A percentile compares a stretch with the other conserved stretches of the same genome.
Evolutionary conservation across 306 rosid genomes (phyloP).

Genomic region (Senna siamea): DNA sequence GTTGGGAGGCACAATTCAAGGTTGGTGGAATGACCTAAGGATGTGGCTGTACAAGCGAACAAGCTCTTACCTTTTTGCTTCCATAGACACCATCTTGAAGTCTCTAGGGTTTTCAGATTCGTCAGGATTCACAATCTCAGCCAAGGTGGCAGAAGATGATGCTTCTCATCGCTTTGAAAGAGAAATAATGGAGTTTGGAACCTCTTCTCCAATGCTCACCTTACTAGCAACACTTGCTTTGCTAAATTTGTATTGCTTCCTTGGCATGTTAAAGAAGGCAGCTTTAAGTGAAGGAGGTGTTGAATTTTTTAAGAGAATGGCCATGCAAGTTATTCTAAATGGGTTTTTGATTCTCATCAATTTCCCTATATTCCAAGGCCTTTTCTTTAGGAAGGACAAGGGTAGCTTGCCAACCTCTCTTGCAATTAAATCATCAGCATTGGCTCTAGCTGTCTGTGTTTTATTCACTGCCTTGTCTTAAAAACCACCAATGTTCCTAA

Average conservation of each 20-base stretch:
- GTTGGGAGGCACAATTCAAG: slow-evolving; percentile 66
- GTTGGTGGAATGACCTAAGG: slow-evolving; percentile 89
- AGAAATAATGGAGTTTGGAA: slow-evolving; percentile 86
- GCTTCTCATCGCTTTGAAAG: slow-evolving; percentile 58
- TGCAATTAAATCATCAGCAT: slow-evolving; percentile 51
- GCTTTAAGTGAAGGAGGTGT: slow-evolving; percentile 37
- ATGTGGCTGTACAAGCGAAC: slow-evolving; percentile 85
- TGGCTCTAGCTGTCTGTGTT: slow-evolving; percentile 30
- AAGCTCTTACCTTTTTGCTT: slow-evolving; percentile 69
- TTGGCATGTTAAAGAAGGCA: slow-evolving; percentile 45
- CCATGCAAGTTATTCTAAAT: slow-evolving; percentile 59
- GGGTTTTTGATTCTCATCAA: slow-evolving; percentile 67
- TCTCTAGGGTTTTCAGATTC: slow-evolving; percentile 46
- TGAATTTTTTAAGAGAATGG: slow-evolving; percentile 47
- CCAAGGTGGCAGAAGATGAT: slow-evolving; percentile 69
- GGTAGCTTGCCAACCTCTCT: slow-evolving; percentile 66
- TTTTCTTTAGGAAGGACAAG: slow-evolving; percentile 74
- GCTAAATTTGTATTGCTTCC: slow-evolving; percentile 66
- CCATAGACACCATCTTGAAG: slow-evolving; percentile 56
- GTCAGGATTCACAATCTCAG: slow-evolving; percentile 61
- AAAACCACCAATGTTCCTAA: background rate
- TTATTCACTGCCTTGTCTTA: slow-evolving; percentile 20
- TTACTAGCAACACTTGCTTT: slow-evolving; percentile 62
- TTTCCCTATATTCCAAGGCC: slow-evolving; percentile 68
- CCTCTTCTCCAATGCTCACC: slow-evolving; percentile 71